Conservation (phyloP, 2,329 filamentous ascomycete species). For the Chrysosporium queenslandicum region DNA sequence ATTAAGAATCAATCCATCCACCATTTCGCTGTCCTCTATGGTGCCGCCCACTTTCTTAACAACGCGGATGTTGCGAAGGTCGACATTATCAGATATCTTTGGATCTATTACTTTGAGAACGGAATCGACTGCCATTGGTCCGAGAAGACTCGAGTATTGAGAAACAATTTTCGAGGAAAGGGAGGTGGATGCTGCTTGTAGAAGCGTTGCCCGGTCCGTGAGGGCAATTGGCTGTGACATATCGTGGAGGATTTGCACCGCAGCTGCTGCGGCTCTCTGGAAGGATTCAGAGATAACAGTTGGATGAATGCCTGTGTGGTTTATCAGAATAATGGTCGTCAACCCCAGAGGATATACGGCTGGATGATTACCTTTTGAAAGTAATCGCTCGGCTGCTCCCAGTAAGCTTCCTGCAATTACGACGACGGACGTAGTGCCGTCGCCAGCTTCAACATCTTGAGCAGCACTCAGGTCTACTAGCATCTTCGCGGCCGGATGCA, state of each 20-base stretch:
- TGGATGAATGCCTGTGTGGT: slow-evolving; percentile 62
- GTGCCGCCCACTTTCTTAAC: slow-evolving; percentile 97
- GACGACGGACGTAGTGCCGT: slow-evolving; percentile 95
- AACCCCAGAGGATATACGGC: neutral
- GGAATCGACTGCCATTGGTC: slow-evolving; percentile 96
- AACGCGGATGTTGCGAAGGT: slow-evolving; percentile 91
- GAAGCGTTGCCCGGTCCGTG: slow-evolving; percentile 74
- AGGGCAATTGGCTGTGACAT: slow-evolving; percentile 94
- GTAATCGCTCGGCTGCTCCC: slow-evolving; percentile 80
- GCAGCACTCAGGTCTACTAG: slow-evolving; percentile 92
- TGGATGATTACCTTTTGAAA: slow-evolving; percentile 59
- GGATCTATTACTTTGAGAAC: slow-evolving; percentile 93
- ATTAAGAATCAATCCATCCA: slow-evolving; percentile 85
- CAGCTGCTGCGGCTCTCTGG: slow-evolving; percentile 81
- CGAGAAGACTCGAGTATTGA: slow-evolving; percentile 86
- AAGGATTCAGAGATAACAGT: slow-evolving; percentile 97
- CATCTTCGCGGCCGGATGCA: slow-evolving; percentile 99
- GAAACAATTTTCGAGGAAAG: slow-evolving; percentile 98
- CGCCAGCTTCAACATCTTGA: slow-evolving; percentile 95
- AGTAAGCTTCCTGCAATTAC: slow-evolving; percentile 94
- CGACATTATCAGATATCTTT: slow-evolving; percentile 91
- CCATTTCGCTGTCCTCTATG: slow-evolving; percentile 95
- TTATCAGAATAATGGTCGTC: neutral
- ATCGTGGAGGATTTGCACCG: slow-evolving; percentile 80
- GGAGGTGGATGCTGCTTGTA: slow-evolving; percentile 94